Conservation (phyloP, 768 basidiomycete species). For the Suillus hirtellus region DNA sequence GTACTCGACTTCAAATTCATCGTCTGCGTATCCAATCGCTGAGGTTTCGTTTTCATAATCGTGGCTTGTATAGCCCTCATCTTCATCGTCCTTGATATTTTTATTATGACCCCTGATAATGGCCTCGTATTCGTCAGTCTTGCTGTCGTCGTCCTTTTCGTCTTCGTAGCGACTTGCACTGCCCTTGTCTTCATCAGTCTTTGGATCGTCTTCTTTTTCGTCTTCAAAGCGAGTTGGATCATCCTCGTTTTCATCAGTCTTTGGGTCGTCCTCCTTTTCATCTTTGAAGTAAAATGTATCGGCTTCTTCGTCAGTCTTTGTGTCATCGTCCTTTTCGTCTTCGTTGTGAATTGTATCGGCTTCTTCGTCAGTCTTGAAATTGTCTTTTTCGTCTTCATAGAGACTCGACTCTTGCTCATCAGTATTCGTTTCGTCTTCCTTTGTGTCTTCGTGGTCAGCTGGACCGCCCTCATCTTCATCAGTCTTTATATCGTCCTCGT, state of each 20-base stretch:
- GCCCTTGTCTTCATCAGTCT: neutral
- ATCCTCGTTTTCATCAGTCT: neutral
- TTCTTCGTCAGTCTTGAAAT: neutral
- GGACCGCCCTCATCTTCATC: neutral
- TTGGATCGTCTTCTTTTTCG: neutral
- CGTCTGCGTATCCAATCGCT: neutral
- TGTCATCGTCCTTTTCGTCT: neutral
- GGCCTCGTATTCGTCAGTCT: neutral
- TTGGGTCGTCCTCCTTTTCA: neutral
- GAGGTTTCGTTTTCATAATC: neutral
- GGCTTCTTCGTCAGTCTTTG: neutral
- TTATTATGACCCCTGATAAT: neutral
- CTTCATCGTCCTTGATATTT: neutral
- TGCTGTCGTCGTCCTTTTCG: neutral
- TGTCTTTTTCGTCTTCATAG: neutral
- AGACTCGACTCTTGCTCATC: neutral
- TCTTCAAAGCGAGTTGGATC: neutral
- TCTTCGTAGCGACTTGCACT: neutral
- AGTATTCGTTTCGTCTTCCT: neutral
- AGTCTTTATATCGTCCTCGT: neutral
- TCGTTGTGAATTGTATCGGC: neutral
- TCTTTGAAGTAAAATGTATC: neutral
- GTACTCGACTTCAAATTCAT: neutral
- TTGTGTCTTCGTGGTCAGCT: neutral
- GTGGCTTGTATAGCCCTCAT: slow-evolving; percentile 2